These are phyloP conservation scores for Fusarium subglutinans DNA, from an alignment of 2,329 filamentous ascomycete species.

Conservation along the genomic window DNA sequence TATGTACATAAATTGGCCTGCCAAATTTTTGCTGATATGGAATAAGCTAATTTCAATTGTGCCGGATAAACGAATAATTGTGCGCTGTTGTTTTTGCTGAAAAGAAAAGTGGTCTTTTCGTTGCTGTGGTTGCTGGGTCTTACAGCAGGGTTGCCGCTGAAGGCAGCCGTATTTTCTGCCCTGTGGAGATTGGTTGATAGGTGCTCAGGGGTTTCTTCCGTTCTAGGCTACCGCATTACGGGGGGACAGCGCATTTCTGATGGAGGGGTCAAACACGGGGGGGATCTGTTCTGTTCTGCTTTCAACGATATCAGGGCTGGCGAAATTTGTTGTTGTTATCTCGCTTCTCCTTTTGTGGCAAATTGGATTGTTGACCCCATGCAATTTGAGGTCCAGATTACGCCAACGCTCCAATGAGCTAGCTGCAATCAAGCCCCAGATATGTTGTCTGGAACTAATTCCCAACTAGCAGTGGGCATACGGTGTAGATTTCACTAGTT, in stretches of 20 bases:
- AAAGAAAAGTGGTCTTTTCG: neutral
- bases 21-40: constrained; percentile 7
- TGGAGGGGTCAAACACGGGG: neutral
- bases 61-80: constrained; percentile 25
- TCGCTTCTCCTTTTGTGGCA: constrained; percentile 20
- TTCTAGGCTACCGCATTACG: neutral
- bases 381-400: neutral
- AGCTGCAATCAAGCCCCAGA: neutral
- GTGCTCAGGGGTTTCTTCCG: neutral
- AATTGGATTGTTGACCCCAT: constrained; percentile 4
- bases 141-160: constrained; percentile 2
- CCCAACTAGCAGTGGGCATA: neutral
- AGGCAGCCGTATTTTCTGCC: neutral
- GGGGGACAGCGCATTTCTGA: neutral
- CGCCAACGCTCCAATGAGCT: neutral
- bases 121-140: constrained; percentile 19
- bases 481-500: neutral
- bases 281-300: neutral
- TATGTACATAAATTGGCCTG: constrained; percentile 13
- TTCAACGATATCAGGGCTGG: neutral
- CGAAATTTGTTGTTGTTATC: neutral
- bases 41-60: constrained; percentile 7
- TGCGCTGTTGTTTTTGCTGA: neutral
- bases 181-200: neutral
- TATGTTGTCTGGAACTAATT: neutral